Conservation (phyloP, 306 rosid species). For the Calophaca sinica region DNA sequence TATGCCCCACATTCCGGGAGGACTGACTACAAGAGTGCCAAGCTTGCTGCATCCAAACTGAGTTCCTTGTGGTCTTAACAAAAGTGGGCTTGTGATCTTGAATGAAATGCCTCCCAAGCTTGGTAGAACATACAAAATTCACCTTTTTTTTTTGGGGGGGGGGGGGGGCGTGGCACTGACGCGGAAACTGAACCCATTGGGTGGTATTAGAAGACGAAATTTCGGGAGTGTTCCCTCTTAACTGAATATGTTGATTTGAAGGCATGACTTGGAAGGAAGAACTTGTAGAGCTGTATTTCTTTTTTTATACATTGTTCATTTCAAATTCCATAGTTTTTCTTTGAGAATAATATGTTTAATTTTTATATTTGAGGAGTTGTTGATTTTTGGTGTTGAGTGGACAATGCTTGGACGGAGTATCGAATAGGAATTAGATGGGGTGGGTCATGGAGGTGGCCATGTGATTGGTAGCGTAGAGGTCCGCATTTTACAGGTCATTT, state of each 20-base stretch:
- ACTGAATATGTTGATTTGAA: conserved; percentile 33
- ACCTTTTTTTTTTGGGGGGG: conserved; percentile 40
- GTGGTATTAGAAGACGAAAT: conserved; percentile 31
- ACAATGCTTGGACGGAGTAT: conserved; percentile 28
- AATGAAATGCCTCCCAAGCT: conserved; percentile 23
- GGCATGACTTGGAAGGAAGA: conserved; percentile 47
- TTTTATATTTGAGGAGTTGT: conserved; percentile 18
- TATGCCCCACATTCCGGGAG: conserved; percentile 75
- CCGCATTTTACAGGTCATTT: too few relatives aligned
- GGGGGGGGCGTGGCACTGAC: conserved; percentile 33
- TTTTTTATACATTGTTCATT: conserved; percentile 29
- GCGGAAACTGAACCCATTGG: conserved; percentile 43
- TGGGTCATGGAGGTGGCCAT: too few relatives aligned
- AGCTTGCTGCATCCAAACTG: conserved; percentile 86
- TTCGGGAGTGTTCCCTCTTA: conserved; percentile 32
- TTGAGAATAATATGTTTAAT: conserved; percentile 31
- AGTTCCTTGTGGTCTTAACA: conserved; percentile 83
- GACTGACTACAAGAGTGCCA: conserved; percentile 99
- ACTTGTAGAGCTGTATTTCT: conserved; percentile 36
- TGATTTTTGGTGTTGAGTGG: conserved; percentile 37
- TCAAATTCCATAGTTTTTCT: conserved; percentile 32
- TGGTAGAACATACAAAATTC: neutral
- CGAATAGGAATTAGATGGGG: too few relatives aligned
- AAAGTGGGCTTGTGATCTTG: conserved; percentile 34
- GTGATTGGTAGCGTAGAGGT: too few relatives aligned